Percentiles rank a stretch among this genome's conserved stretches.
These are phyloP conservation scores for Yamadazyma blattariae DNA, from an alignment of 1,139 yeast species.

Conservation along the genomic window DNA sequence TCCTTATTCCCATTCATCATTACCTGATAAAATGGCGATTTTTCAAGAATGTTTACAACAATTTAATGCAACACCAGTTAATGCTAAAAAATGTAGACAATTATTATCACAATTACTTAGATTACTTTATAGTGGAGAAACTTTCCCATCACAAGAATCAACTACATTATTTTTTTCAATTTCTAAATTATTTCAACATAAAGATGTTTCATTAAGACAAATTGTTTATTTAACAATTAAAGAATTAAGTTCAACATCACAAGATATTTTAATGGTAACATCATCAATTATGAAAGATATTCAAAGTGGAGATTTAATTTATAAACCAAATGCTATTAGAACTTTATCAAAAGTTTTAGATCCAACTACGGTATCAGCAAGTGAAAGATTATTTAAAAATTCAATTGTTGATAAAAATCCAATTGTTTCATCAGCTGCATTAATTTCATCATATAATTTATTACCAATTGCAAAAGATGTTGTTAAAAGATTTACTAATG, in stretches of 20 bases:
- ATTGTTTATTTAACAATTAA: conserved; percentile 91
- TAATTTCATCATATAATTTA: conserved; percentile 85
- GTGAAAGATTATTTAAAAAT: conserved; percentile 89
- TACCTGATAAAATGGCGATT: conserved; percentile 95
- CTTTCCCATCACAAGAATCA: conserved; percentile 85
- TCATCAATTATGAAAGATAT: conserved; percentile 98
- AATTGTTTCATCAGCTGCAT: conserved; percentile 85
- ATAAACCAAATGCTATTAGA: conserved; percentile 93
- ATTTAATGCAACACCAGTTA: conserved; percentile 89
- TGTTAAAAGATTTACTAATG: conserved; percentile 90
- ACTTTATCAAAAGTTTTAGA: conserved; percentile 88
- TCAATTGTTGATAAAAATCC: conserved; percentile 93
- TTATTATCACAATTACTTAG: conserved; percentile 72
- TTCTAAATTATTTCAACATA: conserved; percentile 92
- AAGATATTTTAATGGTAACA: conserved; percentile 95
- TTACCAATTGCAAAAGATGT: conserved; percentile 88
- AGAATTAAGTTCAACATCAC: conserved; percentile 80
- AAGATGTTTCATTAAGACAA: conserved; percentile 87
- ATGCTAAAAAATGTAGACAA: conserved; percentile 81
- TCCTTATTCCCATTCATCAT: conserved; percentile 50
- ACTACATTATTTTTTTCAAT: conserved; percentile 91
- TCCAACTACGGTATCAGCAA: conserved; percentile 88
- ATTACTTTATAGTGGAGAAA: conserved; percentile 78
- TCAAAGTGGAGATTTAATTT: conserved; percentile 81
- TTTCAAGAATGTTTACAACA: conserved; percentile 94